Base-by-base conservation (phyloP, 495 filamentous ascomycete genomes). In the Elasticomyces elasticus region DNA sequence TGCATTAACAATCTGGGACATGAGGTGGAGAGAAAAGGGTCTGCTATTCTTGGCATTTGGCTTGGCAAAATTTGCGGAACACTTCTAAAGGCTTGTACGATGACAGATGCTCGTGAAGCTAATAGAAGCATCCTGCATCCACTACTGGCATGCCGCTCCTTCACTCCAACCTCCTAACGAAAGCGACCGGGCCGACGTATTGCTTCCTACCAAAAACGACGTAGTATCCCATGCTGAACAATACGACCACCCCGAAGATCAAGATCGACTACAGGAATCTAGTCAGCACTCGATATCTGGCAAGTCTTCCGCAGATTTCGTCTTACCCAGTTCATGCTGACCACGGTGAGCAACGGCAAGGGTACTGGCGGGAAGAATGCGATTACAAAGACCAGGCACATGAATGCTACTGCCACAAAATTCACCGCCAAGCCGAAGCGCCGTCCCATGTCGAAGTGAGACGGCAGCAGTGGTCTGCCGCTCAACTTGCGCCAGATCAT, bases 311-410 rank as follows among this genome's bases (percentile, higher is more conserved):
- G n/a, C n/a, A n/a, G n/a, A n/a, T n/a, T n/a, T n/a, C n/a, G n/a
- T n/a, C n/a, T n/a, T n/a, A n/a, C n/a, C n/a, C n/a, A n/a, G n/a
- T n/a, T n/a, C n/a, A n/a, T n/a, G n/a, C n/a, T n/a, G n/a, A n/a
- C n/a, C n/a, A n/a, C n/a, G n/a, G n/a, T n/a, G n/a, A n/a, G n/a
- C n/a, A n/a, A n/a, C n/a, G n/a, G n/a, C n/a, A n/a, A n/a, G n/a
- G n/a, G n/a, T n/a, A n/a, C n/a, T n/a, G 57, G 43, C 2, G 76
- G 76, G 52, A 76, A 77, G 7, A 72, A 73, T 54, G 71, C 51
- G 58, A 74, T 74, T 35, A 74, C 67, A 9, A 66, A 24, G 43
- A 74, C 68, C 55, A 72, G 72, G 9, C 69, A 64, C 19, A 65
- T 62, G 43, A 69, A 77, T 20, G 66, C 20, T 48, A 76, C 63